Percentiles rank a stretch among this genome's conserved stretches.
Conservation (phyloP, 768 basidiomycete genomes). For the Suillus tomentosus region DNA sequence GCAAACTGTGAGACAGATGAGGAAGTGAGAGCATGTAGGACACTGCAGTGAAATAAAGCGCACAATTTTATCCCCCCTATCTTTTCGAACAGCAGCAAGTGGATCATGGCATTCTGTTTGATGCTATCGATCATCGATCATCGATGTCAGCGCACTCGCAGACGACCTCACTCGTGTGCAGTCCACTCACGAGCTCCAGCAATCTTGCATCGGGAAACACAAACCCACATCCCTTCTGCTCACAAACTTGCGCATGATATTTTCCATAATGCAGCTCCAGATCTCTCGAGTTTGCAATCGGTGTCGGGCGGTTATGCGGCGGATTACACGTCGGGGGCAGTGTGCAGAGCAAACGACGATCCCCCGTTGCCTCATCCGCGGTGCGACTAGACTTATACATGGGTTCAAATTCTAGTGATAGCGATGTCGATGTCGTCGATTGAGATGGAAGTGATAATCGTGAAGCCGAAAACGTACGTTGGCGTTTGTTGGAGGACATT, state of each 20-base stretch:
- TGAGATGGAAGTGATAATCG: slow-evolving; percentile 34
- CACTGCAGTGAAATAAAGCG: slow-evolving; percentile 12
- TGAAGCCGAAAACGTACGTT: slow-evolving; percentile 26
- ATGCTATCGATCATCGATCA: slow-evolving; percentile 46
- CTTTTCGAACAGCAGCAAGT: slow-evolving; percentile 71
- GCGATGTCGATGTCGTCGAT: slow-evolving; percentile 35
- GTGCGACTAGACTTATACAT: slow-evolving; percentile 38
- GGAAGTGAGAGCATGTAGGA: slow-evolving; percentile 8
- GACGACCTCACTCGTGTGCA: neutral
- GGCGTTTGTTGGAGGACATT: slow-evolving; percentile 35
- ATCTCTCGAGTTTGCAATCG: slow-evolving; percentile 64
- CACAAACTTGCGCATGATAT: slow-evolving; percentile 84
- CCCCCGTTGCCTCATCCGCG: slow-evolving; percentile 23
- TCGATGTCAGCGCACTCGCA: slow-evolving; percentile 3
- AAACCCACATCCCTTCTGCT: slow-evolving; percentile 64
- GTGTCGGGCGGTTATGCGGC: slow-evolving; percentile 54
- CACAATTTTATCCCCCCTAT: slow-evolving; percentile 86
- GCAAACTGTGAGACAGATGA: slow-evolving; percentile 55
- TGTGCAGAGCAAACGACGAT: slow-evolving; percentile 61
- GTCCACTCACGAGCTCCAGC: slow-evolving; percentile 68
- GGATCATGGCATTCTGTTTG: slow-evolving; percentile 90
- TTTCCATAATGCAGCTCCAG: slow-evolving; percentile 83
- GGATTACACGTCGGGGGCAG: slow-evolving; percentile 83
- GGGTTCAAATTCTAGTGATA: slow-evolving; percentile 28
- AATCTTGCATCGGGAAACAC: slow-evolving; percentile 86